These are phyloP conservation scores for Plantago rigida DNA, from an alignment of 305 asterid genomes.

Conservation along the genomic window DNA sequence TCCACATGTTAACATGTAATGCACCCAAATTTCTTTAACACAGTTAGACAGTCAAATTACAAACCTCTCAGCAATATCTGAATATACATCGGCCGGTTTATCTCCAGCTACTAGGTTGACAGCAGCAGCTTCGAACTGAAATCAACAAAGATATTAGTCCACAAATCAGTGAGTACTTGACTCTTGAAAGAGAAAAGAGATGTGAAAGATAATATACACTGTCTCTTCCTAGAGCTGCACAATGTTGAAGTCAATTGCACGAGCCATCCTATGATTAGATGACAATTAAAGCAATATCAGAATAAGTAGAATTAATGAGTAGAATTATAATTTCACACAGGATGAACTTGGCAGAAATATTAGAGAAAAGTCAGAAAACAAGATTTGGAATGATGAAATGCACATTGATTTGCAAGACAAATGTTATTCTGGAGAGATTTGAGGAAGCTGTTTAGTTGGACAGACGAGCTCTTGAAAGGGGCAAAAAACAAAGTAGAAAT, in stretches of 20 bases:
- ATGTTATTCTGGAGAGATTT: background rate
- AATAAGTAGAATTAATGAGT: constrained; percentile 1
- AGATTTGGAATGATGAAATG: background rate
- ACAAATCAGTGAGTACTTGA: constrained; percentile 2
- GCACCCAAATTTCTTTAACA: constrained; percentile 1
- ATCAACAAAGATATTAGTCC: constrained; percentile 19
- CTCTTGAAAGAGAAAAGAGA: constrained; percentile 19
- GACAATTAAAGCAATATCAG: constrained; percentile 13
- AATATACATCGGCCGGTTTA: constrained; percentile 84
- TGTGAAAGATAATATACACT: constrained; percentile 42
- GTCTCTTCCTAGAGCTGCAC: constrained; percentile 89
- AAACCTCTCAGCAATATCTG: constrained; percentile 88
- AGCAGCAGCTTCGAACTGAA: constrained; percentile 89
- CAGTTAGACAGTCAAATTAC: constrained; percentile 18
- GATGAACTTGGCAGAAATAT: background rate
- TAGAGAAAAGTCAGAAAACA: background rate
- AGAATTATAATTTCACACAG: constrained; percentile 10
- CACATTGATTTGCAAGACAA: background rate
- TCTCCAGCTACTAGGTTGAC: constrained; percentile 85
- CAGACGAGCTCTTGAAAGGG: too few relatives aligned
- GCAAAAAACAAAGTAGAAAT: too few relatives aligned
- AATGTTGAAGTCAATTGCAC: constrained; percentile 93
- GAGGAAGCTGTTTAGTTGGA: too few relatives aligned
- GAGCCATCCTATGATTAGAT: constrained; percentile 68
- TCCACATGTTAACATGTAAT: constrained; percentile 7